A percentile compares a stretch with the other conserved stretches of the same genome.
phyloP scores from a whole-genome alignment of 2,329 filamentous ascomycete species.

The Microdochium nivale region DNA sequence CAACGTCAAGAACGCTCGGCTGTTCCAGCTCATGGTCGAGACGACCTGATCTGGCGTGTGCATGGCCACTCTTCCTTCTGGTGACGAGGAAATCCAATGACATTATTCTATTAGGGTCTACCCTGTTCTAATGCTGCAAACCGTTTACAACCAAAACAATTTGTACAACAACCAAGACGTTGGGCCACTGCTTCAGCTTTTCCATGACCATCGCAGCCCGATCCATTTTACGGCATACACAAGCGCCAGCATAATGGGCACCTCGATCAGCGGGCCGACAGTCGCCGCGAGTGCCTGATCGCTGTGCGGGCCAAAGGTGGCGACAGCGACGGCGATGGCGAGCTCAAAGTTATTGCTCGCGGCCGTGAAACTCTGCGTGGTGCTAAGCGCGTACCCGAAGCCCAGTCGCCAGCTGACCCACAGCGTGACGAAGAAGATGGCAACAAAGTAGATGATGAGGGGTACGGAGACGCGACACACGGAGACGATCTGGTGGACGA shows the following conservation, averaged over 20 bases:
- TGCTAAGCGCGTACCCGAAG: conserved; percentile 61
- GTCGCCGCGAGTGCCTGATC: conserved; percentile 76
- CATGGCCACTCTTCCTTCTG: background rate
- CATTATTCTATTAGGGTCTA: no score
- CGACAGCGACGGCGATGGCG: conserved; percentile 80
- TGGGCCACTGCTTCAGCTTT: conserved; percentile 18
- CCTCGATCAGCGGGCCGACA: conserved; percentile 79
- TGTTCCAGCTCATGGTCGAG: conserved; percentile 22
- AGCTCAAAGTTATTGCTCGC: conserved; percentile 92
- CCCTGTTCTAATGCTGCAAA: no score
- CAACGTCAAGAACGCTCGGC: conserved; percentile 18
- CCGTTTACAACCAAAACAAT: no score
- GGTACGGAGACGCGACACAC: conserved; percentile 77
- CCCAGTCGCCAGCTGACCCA: conserved; percentile 54
- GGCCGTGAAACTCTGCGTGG: conserved; percentile 80
- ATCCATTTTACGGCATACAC: conserved; percentile 65
- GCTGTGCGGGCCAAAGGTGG: conserved; percentile 68
- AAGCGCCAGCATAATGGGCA: conserved; percentile 68
- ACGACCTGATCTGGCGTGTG: conserved; percentile 1
- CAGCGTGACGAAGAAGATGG: conserved; percentile 66
- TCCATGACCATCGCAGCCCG: conserved; percentile 46
- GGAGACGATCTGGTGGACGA: conserved; percentile 75
- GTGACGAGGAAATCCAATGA: conserved; percentile 1
- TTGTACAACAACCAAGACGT: background rate
- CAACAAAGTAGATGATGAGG: conserved; percentile 69